These are phyloP conservation scores for Areca catechu DNA, from an alignment of 176 grass and related monocot genomes.

Conservation along the genomic window DNA sequence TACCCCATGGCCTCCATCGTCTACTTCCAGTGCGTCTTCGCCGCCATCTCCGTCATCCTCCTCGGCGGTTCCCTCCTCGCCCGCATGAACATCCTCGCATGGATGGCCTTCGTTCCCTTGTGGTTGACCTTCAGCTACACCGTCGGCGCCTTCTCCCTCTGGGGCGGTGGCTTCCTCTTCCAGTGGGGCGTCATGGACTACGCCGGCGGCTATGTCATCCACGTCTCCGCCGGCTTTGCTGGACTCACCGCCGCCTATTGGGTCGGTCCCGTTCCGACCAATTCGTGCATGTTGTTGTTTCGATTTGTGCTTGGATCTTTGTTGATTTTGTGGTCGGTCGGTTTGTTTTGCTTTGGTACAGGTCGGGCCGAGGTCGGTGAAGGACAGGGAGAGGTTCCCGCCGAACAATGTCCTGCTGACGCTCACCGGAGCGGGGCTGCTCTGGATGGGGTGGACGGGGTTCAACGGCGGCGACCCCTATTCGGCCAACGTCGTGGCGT, in stretches of 20 bases:
- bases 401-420: conserved; percentile 88
- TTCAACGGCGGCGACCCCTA: conserved; percentile 96
- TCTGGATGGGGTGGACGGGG: conserved; percentile 93
- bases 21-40: conserved; percentile 92
- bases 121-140: conserved; percentile 98
- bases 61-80: conserved; percentile 72
- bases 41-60: conserved; percentile 91
- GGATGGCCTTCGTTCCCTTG: conserved; percentile 91
- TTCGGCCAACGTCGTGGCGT: conserved; percentile 68
- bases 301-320: too few species aligned
- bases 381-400: conserved; percentile 83
- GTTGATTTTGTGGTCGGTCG: too few species aligned
- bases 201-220: conserved; percentile 89
- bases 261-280: conserved; percentile 6
- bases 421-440: conserved; percentile 73
- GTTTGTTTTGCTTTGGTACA: not conserved
- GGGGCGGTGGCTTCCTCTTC: conserved; percentile 93
- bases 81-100: conserved; percentile 83
- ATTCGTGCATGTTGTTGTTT: too few species aligned
- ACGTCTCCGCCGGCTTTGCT: conserved; percentile 78
- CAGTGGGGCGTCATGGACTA: conserved; percentile 97
- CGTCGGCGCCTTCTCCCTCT: conserved; percentile 79
- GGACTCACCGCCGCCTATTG: conserved; percentile 85
- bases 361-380: conserved; percentile 80
- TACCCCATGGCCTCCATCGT: conserved; percentile 94